A percentile compares a stretch with the other conserved stretches of the same genome.
Evolutionary conservation across 1,139 yeast genomes (phyloP).

Genomic region (Suhomyces ambrosiae): DNA sequence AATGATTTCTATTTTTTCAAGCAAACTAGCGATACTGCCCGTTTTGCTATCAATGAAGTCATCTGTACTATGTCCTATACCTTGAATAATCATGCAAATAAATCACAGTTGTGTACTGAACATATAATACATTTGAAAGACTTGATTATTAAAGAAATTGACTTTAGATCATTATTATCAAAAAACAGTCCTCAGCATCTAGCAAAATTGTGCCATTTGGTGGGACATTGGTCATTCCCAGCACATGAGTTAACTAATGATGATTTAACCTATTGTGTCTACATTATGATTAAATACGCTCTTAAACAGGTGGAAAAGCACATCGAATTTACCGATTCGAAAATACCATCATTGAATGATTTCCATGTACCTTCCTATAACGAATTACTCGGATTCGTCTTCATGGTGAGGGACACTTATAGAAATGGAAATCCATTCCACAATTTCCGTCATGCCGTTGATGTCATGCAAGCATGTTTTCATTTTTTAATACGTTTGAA

Average conservation of each 20-base stretch:
- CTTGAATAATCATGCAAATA: constrained; percentile 28
- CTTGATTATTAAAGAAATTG: constrained; percentile 39
- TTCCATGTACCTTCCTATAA: constrained; percentile 37
- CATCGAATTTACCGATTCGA: constrained; percentile 12
- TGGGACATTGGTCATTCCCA: constrained; percentile 60
- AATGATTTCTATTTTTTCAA: constrained; percentile 26
- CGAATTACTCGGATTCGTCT: constrained; percentile 58
- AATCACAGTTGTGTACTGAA: constrained; percentile 23
- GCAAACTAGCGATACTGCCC: constrained; percentile 8
- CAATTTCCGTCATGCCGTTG: constrained; percentile 93
- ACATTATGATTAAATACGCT: constrained; percentile 54
- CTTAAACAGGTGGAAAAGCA: constrained; percentile 34
- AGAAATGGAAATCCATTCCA: constrained; percentile 88
- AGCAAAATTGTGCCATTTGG: constrained; percentile 28
- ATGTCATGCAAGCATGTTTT: constrained; percentile 89
- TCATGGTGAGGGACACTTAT: constrained; percentile 73
- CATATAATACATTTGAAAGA: constrained; percentile 29
- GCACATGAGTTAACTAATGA: constrained; percentile 70
- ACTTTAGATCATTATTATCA: constrained; percentile 37
- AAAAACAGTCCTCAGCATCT: constrained; percentile 30
- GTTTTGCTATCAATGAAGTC: constrained; percentile 16
- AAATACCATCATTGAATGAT: constrained; percentile 10
- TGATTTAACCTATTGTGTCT: constrained; percentile 67
- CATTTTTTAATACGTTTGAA: constrained; percentile 56
- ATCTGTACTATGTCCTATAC: constrained; percentile 40